Conservation (phyloP, 441 rosid genomes). For the Erodium texanum region DNA sequence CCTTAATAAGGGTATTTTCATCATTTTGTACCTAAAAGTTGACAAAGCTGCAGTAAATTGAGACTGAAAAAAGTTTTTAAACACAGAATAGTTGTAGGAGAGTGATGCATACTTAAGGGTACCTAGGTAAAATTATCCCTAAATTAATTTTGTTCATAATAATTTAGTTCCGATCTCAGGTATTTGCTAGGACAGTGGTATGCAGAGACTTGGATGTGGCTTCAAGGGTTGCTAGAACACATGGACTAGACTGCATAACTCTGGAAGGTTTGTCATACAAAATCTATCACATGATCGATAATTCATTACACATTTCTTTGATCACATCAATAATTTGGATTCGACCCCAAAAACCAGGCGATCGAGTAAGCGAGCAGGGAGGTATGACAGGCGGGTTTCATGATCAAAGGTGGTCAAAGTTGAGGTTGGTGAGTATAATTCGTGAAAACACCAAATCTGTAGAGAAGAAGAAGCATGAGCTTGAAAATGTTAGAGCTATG, state of each 20-base stretch:
- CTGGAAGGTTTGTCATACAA: conserved; percentile 62
- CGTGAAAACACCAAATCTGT: conserved; percentile 55
- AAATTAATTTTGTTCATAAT: no score
- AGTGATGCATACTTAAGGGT: no score
- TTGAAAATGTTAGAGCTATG: conserved; percentile 40
- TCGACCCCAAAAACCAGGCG: conserved; percentile 55
- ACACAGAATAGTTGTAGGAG: no score
- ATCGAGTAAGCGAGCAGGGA: conserved; percentile 98
- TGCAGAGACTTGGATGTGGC: conserved; percentile 92
- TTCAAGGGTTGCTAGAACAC: conserved; percentile 79
- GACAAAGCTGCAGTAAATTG: no score
- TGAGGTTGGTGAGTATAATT: conserved; percentile 72
- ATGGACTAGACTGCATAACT: conserved; percentile 92
- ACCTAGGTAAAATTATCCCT: no score
- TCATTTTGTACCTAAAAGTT: no score
- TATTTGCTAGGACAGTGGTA: conserved; percentile 90
- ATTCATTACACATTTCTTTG: no score
- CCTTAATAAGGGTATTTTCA: no score
- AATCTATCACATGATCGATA: no score
- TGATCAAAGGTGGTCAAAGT: conserved; percentile 84
- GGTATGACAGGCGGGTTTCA: conserved; percentile 98
- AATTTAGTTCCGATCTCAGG: conserved; percentile 37
- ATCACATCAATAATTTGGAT: conserved; percentile 14
- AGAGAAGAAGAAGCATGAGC: conserved; percentile 49
- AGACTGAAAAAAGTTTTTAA: no score